These are phyloP conservation scores for Hypoxylon sp. DNA, from an alignment of 2,329 filamentous ascomycete species.

Conservation along the genomic window DNA sequence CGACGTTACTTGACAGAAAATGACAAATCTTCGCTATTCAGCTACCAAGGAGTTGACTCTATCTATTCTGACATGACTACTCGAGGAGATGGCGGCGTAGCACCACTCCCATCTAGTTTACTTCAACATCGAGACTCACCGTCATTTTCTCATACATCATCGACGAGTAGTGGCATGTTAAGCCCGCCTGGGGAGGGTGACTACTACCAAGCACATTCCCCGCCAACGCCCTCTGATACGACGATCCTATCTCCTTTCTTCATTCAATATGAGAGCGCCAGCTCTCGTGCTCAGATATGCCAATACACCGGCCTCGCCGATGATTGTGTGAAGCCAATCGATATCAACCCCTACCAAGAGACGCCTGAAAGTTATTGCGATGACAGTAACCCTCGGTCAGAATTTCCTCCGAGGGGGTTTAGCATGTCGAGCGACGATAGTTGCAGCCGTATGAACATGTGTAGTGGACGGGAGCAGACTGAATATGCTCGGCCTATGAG, in stretches of 20 bases:
- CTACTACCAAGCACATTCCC: constrained; percentile 53
- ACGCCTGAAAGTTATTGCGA: constrained; percentile 49
- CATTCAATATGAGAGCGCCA: constrained; percentile 47
- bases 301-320: constrained; percentile 51
- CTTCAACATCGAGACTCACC: constrained; percentile 55
- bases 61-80: constrained; percentile 34
- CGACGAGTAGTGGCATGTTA: constrained; percentile 54
- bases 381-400: constrained; percentile 43
- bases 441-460: constrained; percentile 41
- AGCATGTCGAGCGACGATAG: constrained; percentile 55
- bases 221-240: constrained; percentile 56
- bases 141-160: constrained; percentile 56
- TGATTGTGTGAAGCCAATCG: constrained; percentile 54
- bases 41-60: constrained; percentile 38
- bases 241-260: constrained; percentile 51
- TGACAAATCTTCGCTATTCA: constrained; percentile 48
- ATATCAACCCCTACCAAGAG: constrained; percentile 54
- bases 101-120: constrained; percentile 42
- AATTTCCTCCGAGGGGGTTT: constrained; percentile 48
- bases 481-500: constrained; percentile 43
- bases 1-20: constrained; percentile 51
- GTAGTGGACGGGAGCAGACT: constrained; percentile 38
- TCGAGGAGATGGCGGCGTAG: constrained; percentile 33
- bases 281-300: constrained; percentile 47
- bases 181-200: constrained; percentile 59